phyloP scores from a whole-genome alignment of 257 asterid species.

The Penstemon barbatus region DNA sequence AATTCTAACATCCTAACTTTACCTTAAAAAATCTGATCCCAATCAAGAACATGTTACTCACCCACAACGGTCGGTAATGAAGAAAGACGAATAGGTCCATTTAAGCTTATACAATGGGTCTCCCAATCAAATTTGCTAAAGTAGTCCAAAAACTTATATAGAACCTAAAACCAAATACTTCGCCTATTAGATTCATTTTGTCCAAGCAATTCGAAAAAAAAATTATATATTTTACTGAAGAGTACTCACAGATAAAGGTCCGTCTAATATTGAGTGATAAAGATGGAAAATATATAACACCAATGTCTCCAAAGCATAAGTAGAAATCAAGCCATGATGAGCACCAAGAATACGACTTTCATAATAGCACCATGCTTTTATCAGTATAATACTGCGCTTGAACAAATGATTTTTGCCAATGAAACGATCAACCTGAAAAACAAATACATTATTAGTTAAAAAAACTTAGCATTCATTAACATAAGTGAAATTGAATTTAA shows the following conservation, averaged over 20 bases:
- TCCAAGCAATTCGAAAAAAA: constrained; percentile 23
- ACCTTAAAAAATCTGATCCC: neutral
- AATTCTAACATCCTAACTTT: constrained; percentile 5
- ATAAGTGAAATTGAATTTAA: no score
- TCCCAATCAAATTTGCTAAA: constrained; percentile 94
- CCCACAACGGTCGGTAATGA: constrained; percentile 69
- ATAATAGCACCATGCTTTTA: constrained; percentile 96
- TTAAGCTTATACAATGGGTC: constrained; percentile 62
- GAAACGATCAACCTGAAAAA: constrained; percentile 73
- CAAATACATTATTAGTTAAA: constrained; percentile 20
- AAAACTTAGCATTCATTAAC: neutral
- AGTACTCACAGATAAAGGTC: constrained; percentile 80
- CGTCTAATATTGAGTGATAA: constrained; percentile 68
- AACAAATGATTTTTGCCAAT: constrained; percentile 80
- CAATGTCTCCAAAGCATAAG: constrained; percentile 91
- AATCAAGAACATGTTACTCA: constrained; percentile 38
- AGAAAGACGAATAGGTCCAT: constrained; percentile 67
- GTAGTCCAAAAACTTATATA: constrained; percentile 78
- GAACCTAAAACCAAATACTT: constrained; percentile 52
- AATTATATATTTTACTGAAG: neutral
- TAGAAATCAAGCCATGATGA: constrained; percentile 86
- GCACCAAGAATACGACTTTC: constrained; percentile 97
- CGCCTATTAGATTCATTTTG: constrained; percentile 28
- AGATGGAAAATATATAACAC: constrained; percentile 85
- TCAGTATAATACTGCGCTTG: constrained; percentile 80